Percentiles rank a stretch among this genome's conserved stretches.
Conservation (phyloP, 768 basidiomycete genomes). For the Russula dissimulans region DNA sequence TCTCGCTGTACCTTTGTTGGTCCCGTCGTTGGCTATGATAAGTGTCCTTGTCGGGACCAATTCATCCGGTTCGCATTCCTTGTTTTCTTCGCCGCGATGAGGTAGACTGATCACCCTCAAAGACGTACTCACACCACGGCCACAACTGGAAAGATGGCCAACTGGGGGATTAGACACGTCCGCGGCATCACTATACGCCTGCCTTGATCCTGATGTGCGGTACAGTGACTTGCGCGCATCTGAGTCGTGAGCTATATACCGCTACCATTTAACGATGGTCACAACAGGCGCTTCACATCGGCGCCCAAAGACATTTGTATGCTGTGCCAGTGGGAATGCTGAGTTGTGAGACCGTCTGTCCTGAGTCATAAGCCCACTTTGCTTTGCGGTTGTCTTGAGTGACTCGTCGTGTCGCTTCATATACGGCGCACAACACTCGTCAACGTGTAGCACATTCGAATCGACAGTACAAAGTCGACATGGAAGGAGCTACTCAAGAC, state of each 20-base stretch:
- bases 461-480: background rate
- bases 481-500: background rate
- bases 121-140: background rate
- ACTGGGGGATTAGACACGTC: background rate
- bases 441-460: background rate
- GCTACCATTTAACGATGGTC: background rate
- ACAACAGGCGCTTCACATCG: background rate
- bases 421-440: background rate
- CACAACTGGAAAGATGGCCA: background rate
- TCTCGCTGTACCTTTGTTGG: background rate
- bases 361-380: no score
- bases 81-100: background rate
- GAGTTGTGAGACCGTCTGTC: no score
- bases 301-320: no score
- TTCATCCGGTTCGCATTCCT: background rate
- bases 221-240: no score
- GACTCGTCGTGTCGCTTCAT: background rate
- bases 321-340: no score
- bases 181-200: background rate
- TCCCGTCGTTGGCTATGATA: background rate
- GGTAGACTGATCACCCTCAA: background rate
- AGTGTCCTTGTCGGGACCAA: background rate
- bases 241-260: no score
- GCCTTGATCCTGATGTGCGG: background rate
- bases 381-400: background rate